These are phyloP conservation scores for Syncephalastrum contaminatum DNA, from an alignment of 371 early-diverging fungal genomes.

Conservation along the genomic window DNA sequence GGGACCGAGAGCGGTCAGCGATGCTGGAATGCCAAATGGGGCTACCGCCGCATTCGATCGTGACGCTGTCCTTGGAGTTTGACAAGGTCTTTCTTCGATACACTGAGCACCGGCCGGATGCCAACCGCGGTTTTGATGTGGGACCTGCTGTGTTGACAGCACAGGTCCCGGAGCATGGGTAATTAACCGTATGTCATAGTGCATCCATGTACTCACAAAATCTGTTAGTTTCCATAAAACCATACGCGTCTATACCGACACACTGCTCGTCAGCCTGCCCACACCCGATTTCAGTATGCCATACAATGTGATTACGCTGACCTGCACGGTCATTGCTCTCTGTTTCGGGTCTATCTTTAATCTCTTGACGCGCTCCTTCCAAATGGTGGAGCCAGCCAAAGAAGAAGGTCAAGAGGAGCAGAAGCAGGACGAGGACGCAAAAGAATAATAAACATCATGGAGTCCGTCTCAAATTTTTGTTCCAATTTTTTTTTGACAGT, in stretches of 20 bases:
- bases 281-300: constrained; percentile 99
- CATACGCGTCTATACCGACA: constrained; percentile 78
- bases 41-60: constrained; percentile 68
- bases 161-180: constrained; percentile 19
- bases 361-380: constrained; percentile 67
- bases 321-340: constrained; percentile 91
- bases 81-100: constrained; percentile 91
- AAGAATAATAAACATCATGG: constrained; percentile 8
- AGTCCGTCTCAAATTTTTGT: background rate
- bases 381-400: constrained; percentile 27
- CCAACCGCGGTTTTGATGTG: constrained; percentile 93
- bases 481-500: no score
- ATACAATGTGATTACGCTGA: constrained; percentile 96
- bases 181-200: background rate
- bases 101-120: constrained; percentile 96
- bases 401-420: constrained; percentile 5
- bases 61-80: constrained; percentile 72
- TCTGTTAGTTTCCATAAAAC: constrained; percentile 13
- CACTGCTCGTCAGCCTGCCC: constrained; percentile 81
- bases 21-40: constrained; percentile 72
- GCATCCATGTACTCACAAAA: background rate
- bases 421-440: background rate
- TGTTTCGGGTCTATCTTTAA: constrained; percentile 95
- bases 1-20: constrained; percentile 80
- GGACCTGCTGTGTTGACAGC: constrained; percentile 55